Evolutionary conservation across 306 rosid species (phyloP).

Genomic region (Acacia crassicarpa): DNA sequence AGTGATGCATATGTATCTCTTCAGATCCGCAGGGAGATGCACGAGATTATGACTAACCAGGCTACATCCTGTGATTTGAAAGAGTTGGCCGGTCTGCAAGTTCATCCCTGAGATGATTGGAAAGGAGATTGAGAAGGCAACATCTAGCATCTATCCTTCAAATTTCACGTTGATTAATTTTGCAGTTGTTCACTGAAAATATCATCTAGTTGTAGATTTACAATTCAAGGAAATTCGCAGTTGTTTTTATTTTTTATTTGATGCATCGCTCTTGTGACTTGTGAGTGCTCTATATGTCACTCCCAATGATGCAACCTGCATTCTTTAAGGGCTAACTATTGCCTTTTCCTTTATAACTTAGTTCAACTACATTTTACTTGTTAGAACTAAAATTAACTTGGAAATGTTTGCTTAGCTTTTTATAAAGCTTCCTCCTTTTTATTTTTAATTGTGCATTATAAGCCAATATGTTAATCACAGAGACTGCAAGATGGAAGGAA

Average conservation of each 20-base stretch:
- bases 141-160: too few species aligned
- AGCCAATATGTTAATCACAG: not conserved
- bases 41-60: too few species aligned
- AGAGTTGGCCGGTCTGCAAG: too few species aligned
- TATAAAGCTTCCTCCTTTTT: not conserved
- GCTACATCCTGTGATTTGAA: too few species aligned
- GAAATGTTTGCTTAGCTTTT: not conserved
- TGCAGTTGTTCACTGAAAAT: not conserved
- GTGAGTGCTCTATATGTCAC: not conserved
- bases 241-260: not conserved
- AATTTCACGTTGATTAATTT: too few species aligned
- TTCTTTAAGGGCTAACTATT: not conserved
- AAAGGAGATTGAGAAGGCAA: too few species aligned
- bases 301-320: not conserved
- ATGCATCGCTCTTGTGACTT: not conserved
- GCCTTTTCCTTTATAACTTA: not conserved
- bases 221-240: not conserved
- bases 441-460: not conserved
- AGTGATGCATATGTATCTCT: too few species aligned
- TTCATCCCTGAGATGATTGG: too few species aligned
- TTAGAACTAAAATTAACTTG: conserved; percentile 18
- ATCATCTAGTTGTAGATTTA: not conserved
- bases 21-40: too few species aligned
- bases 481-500: not conserved
- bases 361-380: not conserved